Evolutionary conservation across 768 basidiomycete genomes (phyloP).

Genomic region (Lepiota venenata): DNA sequence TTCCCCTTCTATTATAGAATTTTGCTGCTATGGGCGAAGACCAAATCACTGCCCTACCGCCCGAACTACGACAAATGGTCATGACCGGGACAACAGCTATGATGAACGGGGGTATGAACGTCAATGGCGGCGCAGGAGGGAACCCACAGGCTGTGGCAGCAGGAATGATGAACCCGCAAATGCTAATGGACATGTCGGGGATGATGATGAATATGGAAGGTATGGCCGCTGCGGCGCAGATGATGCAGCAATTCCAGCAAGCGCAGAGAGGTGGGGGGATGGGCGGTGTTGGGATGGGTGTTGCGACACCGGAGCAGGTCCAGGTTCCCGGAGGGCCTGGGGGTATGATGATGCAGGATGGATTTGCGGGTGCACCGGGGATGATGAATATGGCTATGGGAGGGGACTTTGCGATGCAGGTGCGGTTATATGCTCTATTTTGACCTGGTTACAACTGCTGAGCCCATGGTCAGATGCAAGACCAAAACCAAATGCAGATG

Average conservation of each 20-base stretch:
- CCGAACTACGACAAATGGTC: conserved; percentile 83
- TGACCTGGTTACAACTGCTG: conserved; percentile 7
- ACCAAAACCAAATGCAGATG: conserved; percentile 62
- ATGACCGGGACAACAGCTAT: conserved; percentile 79
- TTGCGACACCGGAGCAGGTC: conserved; percentile 39
- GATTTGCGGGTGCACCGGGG: conserved; percentile 43
- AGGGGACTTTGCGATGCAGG: conserved; percentile 74
- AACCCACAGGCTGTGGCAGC: conserved; percentile 27
- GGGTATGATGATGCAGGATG: conserved; percentile 45
- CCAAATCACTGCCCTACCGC: conserved; percentile 71
- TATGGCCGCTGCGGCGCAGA: conserved; percentile 39
- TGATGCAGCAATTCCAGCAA: conserved; percentile 11
- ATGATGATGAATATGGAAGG: conserved; percentile 56
- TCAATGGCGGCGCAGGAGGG: background rate
- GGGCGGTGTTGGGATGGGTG: conserved; percentile 1
- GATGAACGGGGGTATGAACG: conserved; percentile 49
- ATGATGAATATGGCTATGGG: conserved; percentile 75
- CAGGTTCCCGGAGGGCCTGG: conserved; percentile 8
- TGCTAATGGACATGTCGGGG: conserved; percentile 77
- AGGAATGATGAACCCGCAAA: conserved; percentile 59
- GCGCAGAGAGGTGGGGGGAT: conserved; percentile 2
- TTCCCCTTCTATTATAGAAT: conserved; percentile 43
- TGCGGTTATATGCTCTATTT: conserved; percentile 30
- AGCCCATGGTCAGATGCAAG: conserved; percentile 30
- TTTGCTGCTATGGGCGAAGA: conserved; percentile 83